phyloP scores from a whole-genome alignment of 2,329 filamentous ascomycete species.

The Aspergillus floridensis region DNA sequence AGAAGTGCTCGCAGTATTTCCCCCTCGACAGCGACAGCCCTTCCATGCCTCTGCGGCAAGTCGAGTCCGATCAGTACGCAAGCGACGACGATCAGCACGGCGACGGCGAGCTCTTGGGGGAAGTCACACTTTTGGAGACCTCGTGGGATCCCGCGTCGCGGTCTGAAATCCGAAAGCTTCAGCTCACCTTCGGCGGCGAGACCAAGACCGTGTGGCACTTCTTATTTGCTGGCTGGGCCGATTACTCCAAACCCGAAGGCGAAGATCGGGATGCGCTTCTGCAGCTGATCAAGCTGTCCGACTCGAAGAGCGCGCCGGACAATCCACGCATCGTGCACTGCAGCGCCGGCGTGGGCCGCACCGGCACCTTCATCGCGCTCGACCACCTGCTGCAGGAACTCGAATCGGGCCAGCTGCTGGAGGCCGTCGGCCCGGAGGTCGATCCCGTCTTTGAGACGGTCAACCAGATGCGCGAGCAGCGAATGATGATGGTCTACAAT shows the following conservation, averaged over 20 bases:
- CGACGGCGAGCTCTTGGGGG: conserved; percentile 63
- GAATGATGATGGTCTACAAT: conserved; percentile 93
- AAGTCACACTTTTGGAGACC: conserved; percentile 60
- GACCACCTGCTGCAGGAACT: conserved; percentile 86
- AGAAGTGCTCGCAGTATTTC: conserved; percentile 91
- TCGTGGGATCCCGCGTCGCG: conserved; percentile 56
- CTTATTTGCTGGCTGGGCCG: conserved; percentile 83
- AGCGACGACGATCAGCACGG: conserved; percentile 63
- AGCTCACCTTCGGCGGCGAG: conserved; percentile 48
- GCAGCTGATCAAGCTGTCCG: conserved; percentile 50
- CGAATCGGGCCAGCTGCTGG: conserved; percentile 66
- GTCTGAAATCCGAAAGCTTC: conserved; percentile 72
- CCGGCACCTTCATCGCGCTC: conserved; percentile 93
- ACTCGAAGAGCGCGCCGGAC: conserved; percentile 45
- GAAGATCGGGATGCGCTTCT: conserved; percentile 52
- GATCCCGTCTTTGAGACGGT: conserved; percentile 80
- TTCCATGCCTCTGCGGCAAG: conserved; percentile 43
- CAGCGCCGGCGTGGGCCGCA: conserved; percentile 90
- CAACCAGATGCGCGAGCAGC: conserved; percentile 76
- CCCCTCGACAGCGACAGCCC: conserved; percentile 58
- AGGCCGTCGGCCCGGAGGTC: conserved; percentile 43
- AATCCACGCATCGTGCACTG: conserved; percentile 82
- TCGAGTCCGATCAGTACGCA: conserved; percentile 39
- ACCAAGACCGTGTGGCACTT: conserved; percentile 76
- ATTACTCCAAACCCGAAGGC: conserved; percentile 74